phyloP scores from a whole-genome alignment of 768 basidiomycete species.

The Tricholoma terreum region DNA sequence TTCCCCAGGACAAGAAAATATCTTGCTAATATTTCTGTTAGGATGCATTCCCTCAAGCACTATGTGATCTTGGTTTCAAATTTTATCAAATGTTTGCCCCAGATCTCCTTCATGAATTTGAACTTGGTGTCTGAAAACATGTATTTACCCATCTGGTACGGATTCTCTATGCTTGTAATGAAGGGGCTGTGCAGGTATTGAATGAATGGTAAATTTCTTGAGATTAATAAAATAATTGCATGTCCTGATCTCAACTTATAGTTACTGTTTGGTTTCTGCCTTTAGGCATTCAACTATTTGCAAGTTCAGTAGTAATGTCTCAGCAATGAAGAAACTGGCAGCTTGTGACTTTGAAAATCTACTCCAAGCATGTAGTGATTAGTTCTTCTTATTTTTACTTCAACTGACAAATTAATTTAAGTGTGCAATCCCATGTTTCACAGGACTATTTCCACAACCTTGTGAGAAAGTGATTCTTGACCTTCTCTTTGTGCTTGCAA shows the following conservation, averaged over 20 bases:
- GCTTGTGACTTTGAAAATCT: conserved; percentile 30
- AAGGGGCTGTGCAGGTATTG: conserved; percentile 3
- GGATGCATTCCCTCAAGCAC: conserved; percentile 6
- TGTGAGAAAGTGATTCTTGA: conserved; percentile 16
- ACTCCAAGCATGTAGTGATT: conserved; percentile 20
- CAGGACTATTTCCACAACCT: conserved; percentile 4
- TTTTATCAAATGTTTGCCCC: no score
- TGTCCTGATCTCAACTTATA: background rate
- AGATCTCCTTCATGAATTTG: conserved; percentile 25
- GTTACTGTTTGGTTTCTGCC: conserved; percentile 2
- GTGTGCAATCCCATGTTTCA: conserved; percentile 10
- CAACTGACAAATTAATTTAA: conserved; percentile 1
- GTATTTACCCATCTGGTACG: conserved; percentile 21
- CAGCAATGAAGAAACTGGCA: conserved; percentile 19
- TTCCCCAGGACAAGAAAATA: conserved; percentile 3
- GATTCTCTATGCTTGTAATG: conserved; percentile 12
- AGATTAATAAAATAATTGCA: background rate
- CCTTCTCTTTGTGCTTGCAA: conserved; percentile 18
- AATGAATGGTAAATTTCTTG: conserved; percentile 6
- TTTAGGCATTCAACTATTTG: conserved; percentile 21
- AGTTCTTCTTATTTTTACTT: background rate
- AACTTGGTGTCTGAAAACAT: conserved; percentile 24
- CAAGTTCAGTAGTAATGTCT: conserved; percentile 19
- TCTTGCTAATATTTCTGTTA: background rate
- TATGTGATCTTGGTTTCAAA: conserved; percentile 13